Percentiles rank a stretch among this genome's conserved stretches.
Evolutionary conservation across 805 yeast genomes (phyloP).

Genomic region (Candida gorgasii): DNA sequence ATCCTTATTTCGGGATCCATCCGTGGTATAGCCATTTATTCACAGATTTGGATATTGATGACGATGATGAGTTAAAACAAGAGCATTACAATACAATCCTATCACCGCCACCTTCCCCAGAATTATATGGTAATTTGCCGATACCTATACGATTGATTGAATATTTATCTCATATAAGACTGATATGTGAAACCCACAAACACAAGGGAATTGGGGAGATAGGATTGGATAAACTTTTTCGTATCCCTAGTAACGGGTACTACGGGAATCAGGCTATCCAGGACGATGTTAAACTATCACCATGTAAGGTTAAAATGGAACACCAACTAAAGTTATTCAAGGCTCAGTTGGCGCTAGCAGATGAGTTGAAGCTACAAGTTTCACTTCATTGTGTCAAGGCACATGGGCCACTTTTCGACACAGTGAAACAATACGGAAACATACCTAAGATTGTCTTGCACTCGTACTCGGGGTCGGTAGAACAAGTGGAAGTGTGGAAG

Average conservation of each 20-base stretch:
- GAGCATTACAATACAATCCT: conserved; percentile 62
- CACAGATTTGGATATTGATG: conserved; percentile 22
- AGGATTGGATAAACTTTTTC: conserved; percentile 81
- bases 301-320: conserved; percentile 55
- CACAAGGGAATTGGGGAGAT: conserved; percentile 74
- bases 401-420: conserved; percentile 60
- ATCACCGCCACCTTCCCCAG: conserved; percentile 34
- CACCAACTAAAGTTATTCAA: conserved; percentile 66
- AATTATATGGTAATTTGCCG: conserved; percentile 54
- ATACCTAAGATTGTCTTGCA: conserved; percentile 63
- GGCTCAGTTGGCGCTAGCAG: conserved; percentile 57
- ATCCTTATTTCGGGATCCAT: conserved; percentile 72
- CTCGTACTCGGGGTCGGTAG: conserved; percentile 82
- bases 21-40: conserved; percentile 88
- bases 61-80: conserved; percentile 29
- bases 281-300: conserved; percentile 25
- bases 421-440: conserved; percentile 24
- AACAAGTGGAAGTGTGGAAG: conserved; percentile 57
- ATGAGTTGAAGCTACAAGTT: conserved; percentile 46
- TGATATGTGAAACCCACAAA: conserved; percentile 15
- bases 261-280: conserved; percentile 36
- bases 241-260: conserved; percentile 63
- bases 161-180: conserved; percentile 33
- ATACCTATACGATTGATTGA: conserved; percentile 51
- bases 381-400: conserved; percentile 87